Base-by-base conservation (phyloP, 164 flowering plant species). In the Malania oleifera region DNA sequence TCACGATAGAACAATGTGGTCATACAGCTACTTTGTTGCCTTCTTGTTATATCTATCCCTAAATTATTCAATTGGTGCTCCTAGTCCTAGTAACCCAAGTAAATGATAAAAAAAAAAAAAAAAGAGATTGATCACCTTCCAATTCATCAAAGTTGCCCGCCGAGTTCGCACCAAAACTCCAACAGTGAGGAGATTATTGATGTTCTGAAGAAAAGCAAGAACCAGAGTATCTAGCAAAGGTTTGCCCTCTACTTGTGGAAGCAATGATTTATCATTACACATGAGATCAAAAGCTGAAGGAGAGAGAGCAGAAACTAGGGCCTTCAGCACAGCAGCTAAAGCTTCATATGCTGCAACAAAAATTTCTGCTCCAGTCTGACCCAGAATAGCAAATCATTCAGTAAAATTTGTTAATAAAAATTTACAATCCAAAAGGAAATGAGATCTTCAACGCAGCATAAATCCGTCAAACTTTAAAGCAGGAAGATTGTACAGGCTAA, bases 261-360 rank as follows among this genome's bases (percentile, higher is more conserved):
- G 19, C 54, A 54, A 29, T 20, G 60, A 59, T 7, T 54, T 57
- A 37, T 72, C 56, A 48, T 62, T 48, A 13, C 67, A 61, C 64
- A 82, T 19, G 29, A 77, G 43, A 49, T 73, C 64, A 41, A 80
- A 60, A 54, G 68, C 57, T 50, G 60, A 35, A 28, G 80, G 65
- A 67, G 84, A 77, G 55, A 64, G 65, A 12, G 70, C 46, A n/a
- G 70, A 67, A 18, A 58, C 73, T 23, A 88, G 35, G 39, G 81
- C 76, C 69, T 67, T 82, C 57, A 93, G 67, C 65, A 70, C 85
- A 73, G 69, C 66, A 60, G 77, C 80, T 44, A 84, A 67, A 61
- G 89, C 88, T 75, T 90, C 97, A 83, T 75, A 85, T 41, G 91
- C 79, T 44, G 90, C 98, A 54, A 89, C 63, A 57, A 54, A 58